A percentile compares a stretch with the other conserved stretches of the same genome.
phyloP scores from a whole-genome alignment of 225 moss, liverwort and hornwort species.

The Physcomitrellopsis africana region DNA sequence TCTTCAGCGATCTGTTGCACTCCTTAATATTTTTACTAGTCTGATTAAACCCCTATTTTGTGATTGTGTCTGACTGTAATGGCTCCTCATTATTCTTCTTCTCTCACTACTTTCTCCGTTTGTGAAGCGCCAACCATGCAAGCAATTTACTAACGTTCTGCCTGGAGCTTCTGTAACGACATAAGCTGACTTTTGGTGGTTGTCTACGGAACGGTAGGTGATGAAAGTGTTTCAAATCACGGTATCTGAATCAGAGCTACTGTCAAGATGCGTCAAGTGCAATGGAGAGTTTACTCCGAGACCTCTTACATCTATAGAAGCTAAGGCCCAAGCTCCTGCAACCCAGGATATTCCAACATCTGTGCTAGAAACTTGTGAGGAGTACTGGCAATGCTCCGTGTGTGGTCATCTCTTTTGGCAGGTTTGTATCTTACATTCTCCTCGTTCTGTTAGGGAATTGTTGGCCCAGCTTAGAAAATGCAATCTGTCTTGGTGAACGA shows the following conservation, averaged over 20 bases:
- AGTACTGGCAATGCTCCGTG: slow-evolving; percentile 82
- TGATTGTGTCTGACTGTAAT: slow-evolving; percentile 7
- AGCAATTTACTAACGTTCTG: slow-evolving; percentile 1
- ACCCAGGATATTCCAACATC: slow-evolving; percentile 74
- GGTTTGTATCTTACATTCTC: slow-evolving; percentile 49
- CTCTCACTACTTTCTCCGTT: slow-evolving; percentile 13
- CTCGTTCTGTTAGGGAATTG: background rate
- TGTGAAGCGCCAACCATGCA: slow-evolving; percentile 13
- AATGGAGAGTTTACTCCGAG: slow-evolving; percentile 73
- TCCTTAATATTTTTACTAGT: slow-evolving; percentile 15
- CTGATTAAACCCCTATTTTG: background rate
- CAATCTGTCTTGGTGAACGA: background rate
- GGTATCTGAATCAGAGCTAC: slow-evolving; percentile 77
- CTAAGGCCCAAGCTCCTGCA: slow-evolving; percentile 65
- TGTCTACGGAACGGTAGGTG: slow-evolving; percentile 51
- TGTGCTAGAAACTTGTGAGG: slow-evolving; percentile 65
- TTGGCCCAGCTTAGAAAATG: background rate
- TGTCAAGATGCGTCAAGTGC: slow-evolving; percentile 97
- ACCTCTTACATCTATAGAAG: slow-evolving; percentile 77
- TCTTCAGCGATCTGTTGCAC: slow-evolving; percentile 14
- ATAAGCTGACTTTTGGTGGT: slow-evolving; percentile 21
- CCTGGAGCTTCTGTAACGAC: slow-evolving; percentile 16
- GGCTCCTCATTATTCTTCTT: slow-evolving; percentile 17
- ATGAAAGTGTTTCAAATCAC: slow-evolving; percentile 72
- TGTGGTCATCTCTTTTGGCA: slow-evolving; percentile 97